phyloP scores from a whole-genome alignment of 345 rosid species.

The Populus tremula region DNA sequence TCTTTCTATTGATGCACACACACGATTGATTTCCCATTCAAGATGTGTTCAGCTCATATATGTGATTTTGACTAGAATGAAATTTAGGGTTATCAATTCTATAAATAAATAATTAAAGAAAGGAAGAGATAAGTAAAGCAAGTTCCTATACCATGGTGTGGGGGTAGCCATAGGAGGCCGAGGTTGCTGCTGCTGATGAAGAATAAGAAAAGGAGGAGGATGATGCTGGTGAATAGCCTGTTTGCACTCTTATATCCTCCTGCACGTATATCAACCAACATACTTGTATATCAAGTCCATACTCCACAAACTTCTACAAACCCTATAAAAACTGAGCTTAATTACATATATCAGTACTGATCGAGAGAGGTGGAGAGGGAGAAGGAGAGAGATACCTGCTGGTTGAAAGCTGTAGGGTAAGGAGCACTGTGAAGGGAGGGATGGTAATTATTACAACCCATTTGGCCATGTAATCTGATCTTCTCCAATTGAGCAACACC shows the following conservation, averaged over 20 bases:
- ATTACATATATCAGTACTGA: neutral
- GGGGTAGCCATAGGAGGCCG: conserved; percentile 62
- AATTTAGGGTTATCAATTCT: neutral
- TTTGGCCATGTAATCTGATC: conserved; percentile 69
- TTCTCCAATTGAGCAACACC: conserved; percentile 97
- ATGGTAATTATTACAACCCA: conserved; percentile 32
- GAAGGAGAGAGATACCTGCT: conserved; percentile 50
- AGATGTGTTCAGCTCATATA: neutral
- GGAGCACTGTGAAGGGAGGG: conserved; percentile 43
- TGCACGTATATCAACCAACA: conserved; percentile 31
- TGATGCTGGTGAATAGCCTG: conserved; percentile 51
- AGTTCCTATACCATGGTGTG: conserved; percentile 50
- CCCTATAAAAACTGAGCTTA: neutral
- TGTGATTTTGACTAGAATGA: neutral
- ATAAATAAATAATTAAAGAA: neutral
- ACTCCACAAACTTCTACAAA: neutral
- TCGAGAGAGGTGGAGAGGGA: neutral
- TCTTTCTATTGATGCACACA: neutral
- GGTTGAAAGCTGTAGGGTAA: conserved; percentile 51
- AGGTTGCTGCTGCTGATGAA: conserved; percentile 47
- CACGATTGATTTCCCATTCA: neutral
- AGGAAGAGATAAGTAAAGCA: too few species aligned
- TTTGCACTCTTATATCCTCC: conserved; percentile 70
- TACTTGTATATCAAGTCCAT: neutral
- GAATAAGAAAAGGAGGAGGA: conserved; percentile 60